A percentile compares a stretch with the other conserved stretches of the same genome.
Conservation (phyloP, 2,329 filamentous ascomycete genomes). For the Chalaropsis thielavioides region DNA sequence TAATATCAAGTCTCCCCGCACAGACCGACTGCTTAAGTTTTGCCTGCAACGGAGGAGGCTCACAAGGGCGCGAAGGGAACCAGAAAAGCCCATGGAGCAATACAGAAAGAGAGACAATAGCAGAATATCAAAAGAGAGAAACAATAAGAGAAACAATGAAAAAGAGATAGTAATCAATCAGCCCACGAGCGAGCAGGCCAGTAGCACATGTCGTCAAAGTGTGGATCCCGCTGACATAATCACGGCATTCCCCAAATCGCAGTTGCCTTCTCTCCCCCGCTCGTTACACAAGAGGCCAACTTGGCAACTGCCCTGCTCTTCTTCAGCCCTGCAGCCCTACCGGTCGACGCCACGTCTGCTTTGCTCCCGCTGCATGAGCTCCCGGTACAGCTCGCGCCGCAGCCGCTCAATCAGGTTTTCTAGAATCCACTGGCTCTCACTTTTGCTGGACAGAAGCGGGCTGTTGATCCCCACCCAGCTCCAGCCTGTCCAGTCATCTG, state of each 20-base stretch:
- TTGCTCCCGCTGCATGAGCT: slow-evolving; percentile 18
- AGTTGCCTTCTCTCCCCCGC: neutral
- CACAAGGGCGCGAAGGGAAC: neutral
- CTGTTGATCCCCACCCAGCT: slow-evolving; percentile 53
- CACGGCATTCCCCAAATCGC: neutral
- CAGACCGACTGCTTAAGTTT: neutral
- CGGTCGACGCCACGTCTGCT: neutral
- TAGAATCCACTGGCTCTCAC: slow-evolving; percentile 60
- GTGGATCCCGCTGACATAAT: neutral
- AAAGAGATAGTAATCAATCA: neutral
- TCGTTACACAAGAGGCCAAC: neutral
- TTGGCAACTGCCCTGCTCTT: neutral
- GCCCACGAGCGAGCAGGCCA: neutral
- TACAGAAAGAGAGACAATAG: neutral
- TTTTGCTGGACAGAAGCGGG: slow-evolving; percentile 53
- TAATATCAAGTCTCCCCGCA: neutral
- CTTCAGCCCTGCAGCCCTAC: neutral
- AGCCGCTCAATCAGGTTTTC: slow-evolving; percentile 47
- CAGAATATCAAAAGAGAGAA: neutral
- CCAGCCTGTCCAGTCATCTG: slow-evolving; percentile 13
- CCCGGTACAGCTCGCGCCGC: slow-evolving; percentile 36
- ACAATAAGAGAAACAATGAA: neutral
- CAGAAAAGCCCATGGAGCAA: neutral
- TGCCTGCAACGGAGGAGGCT: neutral
- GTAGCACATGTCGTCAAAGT: neutral